These are phyloP conservation scores for Kokia cookei DNA, from an alignment of 441 rosid genomes.

Conservation along the genomic window DNA sequence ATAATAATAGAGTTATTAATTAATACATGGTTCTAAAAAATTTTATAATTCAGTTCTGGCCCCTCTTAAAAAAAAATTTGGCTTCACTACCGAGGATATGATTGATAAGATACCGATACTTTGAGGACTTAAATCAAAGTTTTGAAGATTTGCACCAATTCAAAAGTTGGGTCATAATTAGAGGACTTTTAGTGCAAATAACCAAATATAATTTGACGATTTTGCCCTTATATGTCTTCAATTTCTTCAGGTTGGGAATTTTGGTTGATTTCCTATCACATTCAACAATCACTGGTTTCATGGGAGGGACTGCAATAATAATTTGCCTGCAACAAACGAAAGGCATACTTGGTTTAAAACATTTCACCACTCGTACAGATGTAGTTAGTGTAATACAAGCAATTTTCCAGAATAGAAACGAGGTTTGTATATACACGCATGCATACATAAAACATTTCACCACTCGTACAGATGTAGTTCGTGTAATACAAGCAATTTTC, in stretches of 20 bases:
- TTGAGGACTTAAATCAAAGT: too few relatives aligned
- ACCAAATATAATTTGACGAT: too few relatives aligned
- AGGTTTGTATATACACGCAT: background rate
- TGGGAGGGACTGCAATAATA: constrained; percentile 80
- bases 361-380: constrained; percentile 69
- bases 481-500: constrained; percentile 53
- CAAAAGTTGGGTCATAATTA: too few relatives aligned
- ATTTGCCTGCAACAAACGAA: constrained; percentile 75
- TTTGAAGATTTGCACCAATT: too few relatives aligned
- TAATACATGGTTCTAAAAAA: too few relatives aligned
- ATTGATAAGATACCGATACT: too few relatives aligned
- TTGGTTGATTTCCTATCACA: constrained; percentile 90
- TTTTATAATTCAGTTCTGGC: too few relatives aligned
- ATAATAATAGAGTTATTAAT: too few relatives aligned
- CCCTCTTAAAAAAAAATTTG: too few relatives aligned
- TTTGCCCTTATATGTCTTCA: background rate
- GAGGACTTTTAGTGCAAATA: too few relatives aligned
- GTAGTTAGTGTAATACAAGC: constrained; percentile 58
- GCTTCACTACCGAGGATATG: too few relatives aligned
- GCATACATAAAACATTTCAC: too few relatives aligned
- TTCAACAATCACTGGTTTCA: constrained; percentile 88
- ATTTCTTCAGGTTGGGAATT: constrained; percentile 53
- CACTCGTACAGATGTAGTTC: constrained; percentile 52
- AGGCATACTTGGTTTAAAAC: constrained; percentile 60
- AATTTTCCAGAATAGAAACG: constrained; percentile 52